Percentiles rank a stretch among this genome's conserved stretches.
phyloP scores from a whole-genome alignment of 2,329 filamentous ascomycete genomes.

The Sporothrix schenckii region DNA sequence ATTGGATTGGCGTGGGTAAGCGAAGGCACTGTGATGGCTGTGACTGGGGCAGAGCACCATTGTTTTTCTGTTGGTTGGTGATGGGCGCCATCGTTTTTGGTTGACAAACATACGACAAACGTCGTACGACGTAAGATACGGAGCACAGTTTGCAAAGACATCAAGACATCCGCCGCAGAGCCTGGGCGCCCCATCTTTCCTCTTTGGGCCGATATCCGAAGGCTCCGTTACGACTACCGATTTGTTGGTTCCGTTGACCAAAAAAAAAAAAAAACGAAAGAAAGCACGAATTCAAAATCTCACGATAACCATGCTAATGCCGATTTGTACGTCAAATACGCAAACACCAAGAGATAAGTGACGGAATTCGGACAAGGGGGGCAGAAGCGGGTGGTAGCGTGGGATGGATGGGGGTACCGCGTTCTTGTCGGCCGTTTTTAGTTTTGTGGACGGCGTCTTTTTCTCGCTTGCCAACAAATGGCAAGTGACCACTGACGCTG shows the following conservation, averaged over 20 bases:
- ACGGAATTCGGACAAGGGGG: neutral
- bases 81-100: neutral
- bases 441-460: neutral
- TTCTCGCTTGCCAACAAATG: conserved; percentile 20
- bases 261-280: neutral
- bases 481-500: neutral
- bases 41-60: neutral
- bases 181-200: neutral
- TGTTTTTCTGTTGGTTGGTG: neutral
- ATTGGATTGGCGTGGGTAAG: neutral
- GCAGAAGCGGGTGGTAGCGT: conserved; percentile 16
- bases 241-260: neutral
- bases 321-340: neutral
- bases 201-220: conserved; percentile 14
- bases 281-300: neutral
- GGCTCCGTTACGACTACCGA: too few relatives aligned
- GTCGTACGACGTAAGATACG: too few relatives aligned
- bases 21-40: neutral
- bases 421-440: neutral
- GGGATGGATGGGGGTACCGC: conserved; percentile 9
- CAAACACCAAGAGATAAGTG: conserved; percentile 20
- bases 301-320: conserved; percentile 13
- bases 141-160: too few relatives aligned
- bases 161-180: too few relatives aligned
- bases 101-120: neutral